These are phyloP conservation scores for Diaporthe sp. DNA, from an alignment of 2,329 filamentous ascomycete genomes.

Conservation along the genomic window DNA sequence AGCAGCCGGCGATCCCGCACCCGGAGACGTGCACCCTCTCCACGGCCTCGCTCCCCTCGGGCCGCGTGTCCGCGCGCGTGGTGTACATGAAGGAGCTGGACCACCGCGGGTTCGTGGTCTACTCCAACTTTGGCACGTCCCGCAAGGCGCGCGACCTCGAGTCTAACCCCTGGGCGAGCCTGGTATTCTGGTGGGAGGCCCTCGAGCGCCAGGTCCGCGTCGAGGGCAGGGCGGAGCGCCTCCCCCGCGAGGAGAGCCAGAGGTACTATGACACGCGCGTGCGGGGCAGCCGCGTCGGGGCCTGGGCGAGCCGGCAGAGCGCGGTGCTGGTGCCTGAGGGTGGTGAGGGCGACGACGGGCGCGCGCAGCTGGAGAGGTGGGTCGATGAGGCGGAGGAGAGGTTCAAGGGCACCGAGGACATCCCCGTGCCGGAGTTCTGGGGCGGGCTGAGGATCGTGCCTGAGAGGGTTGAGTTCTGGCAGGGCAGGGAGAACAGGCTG, in stretches of 20 bases:
- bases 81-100: slow-evolving; percentile 98
- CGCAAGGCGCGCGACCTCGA: slow-evolving; percentile 74
- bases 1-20: slow-evolving; percentile 68
- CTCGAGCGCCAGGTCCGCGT: slow-evolving; percentile 91
- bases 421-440: slow-evolving; percentile 95
- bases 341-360: slow-evolving; percentile 63
- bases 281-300: slow-evolving; percentile 85
- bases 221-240: slow-evolving; percentile 78
- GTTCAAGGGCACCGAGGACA: slow-evolving; percentile 81
- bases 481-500: slow-evolving; percentile 87
- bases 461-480: slow-evolving; percentile 93
- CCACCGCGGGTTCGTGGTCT: slow-evolving; percentile 84
- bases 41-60: slow-evolving; percentile 84
- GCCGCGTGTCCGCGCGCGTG: slow-evolving; percentile 84
- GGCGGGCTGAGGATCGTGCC: slow-evolving; percentile 89
- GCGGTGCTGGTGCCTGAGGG: slow-evolving; percentile 66
- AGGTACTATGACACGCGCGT: slow-evolving; percentile 75
- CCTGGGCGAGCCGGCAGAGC: slow-evolving; percentile 94
- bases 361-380: slow-evolving; percentile 79
- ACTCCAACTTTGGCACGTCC: slow-evolving; percentile 90
- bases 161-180: slow-evolving; percentile 79
- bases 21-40: slow-evolving; percentile 91
- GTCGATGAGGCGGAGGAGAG: slow-evolving; percentile 80
- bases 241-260: slow-evolving; percentile 78
- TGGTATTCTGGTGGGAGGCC: slow-evolving; percentile 92